phyloP scores from a whole-genome alignment of 2,329 filamentous ascomycete species.

The Sclerotinia sclerotiorum region DNA sequence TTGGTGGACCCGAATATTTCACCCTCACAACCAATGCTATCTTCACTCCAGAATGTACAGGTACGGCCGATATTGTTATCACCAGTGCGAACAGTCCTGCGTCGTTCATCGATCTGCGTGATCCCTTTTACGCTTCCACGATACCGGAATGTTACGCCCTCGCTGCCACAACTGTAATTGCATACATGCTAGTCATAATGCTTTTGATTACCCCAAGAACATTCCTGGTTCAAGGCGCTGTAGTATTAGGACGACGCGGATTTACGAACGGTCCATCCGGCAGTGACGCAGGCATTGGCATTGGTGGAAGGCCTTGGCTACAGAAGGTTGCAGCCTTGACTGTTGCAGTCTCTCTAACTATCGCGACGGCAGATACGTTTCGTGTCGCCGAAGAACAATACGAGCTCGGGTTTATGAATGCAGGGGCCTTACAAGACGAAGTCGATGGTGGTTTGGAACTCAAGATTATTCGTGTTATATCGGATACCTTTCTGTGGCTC shows the following conservation, averaged over 20 bases:
- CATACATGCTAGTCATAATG: constrained; percentile 83
- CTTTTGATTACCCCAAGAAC: constrained; percentile 91
- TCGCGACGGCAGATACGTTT: constrained; percentile 91
- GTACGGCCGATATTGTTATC: constrained; percentile 38
- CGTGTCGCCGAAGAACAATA: constrained; percentile 82
- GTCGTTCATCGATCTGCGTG: constrained; percentile 57
- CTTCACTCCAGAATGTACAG: constrained; percentile 51
- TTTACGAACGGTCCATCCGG: constrained; percentile 80
- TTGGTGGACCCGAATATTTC: constrained; percentile 42
- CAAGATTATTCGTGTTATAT: constrained; percentile 87
- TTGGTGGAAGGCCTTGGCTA: constrained; percentile 89
- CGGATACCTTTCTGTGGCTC: constrained; percentile 94
- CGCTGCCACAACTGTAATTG: constrained; percentile 83
- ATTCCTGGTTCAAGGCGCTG: constrained; percentile 81
- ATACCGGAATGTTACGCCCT: constrained; percentile 93
- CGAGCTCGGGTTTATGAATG: constrained; percentile 74
- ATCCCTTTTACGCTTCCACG: constrained; percentile 91
- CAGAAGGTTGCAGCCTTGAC: constrained; percentile 78
- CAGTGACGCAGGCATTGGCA: constrained; percentile 69
- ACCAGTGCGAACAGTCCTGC: constrained; percentile 30
- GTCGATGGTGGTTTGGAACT: constrained; percentile 85
- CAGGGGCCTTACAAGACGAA: constrained; percentile 68
- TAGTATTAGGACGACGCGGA: constrained; percentile 76
- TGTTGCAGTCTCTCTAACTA: constrained; percentile 81
- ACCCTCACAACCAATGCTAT: constrained; percentile 50